A percentile compares a stretch with the other conserved stretches of the same genome.
phyloP scores from a whole-genome alignment of 2,329 filamentous ascomycete species.

The Purpureocillium lavendulum region DNA sequence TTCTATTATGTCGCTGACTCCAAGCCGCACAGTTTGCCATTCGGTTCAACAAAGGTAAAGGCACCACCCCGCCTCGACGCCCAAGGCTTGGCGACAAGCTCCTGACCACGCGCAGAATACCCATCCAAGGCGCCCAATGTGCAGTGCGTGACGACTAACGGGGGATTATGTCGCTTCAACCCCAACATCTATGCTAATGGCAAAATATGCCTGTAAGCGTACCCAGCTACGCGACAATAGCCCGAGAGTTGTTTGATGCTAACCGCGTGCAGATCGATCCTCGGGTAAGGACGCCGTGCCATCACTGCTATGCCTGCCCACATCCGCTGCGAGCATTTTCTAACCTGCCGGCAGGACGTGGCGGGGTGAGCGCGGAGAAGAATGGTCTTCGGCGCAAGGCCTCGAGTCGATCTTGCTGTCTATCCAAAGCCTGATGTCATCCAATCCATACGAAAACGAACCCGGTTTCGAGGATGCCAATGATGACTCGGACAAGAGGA shows the following conservation, averaged over 20 bases:
- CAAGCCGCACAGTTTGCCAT: constrained; percentile 54
- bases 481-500: constrained; percentile 58
- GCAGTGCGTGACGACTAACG: constrained; percentile 74
- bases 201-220: constrained; percentile 79
- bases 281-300: constrained; percentile 63
- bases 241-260: neutral
- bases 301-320: neutral
- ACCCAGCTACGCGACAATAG: neutral
- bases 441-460: constrained; percentile 93
- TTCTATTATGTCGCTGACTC: neutral
- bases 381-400: constrained; percentile 95
- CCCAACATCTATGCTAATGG: constrained; percentile 91
- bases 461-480: constrained; percentile 81
- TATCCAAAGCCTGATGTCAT: constrained; percentile 91
- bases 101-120: constrained; percentile 54
- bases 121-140: constrained; percentile 58
- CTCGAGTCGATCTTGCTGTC: constrained; percentile 90
- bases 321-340: neutral
- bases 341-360: constrained; percentile 60
- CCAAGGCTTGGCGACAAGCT: constrained; percentile 3
- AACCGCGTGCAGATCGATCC: constrained; percentile 56
- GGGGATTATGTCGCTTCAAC: constrained; percentile 84
- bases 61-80: no score
- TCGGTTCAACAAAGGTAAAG: constrained; percentile 63
- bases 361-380: constrained; percentile 80